Conservation (phyloP, 495 filamentous ascomycete genomes). For the Penicillium canariense region DNA sequence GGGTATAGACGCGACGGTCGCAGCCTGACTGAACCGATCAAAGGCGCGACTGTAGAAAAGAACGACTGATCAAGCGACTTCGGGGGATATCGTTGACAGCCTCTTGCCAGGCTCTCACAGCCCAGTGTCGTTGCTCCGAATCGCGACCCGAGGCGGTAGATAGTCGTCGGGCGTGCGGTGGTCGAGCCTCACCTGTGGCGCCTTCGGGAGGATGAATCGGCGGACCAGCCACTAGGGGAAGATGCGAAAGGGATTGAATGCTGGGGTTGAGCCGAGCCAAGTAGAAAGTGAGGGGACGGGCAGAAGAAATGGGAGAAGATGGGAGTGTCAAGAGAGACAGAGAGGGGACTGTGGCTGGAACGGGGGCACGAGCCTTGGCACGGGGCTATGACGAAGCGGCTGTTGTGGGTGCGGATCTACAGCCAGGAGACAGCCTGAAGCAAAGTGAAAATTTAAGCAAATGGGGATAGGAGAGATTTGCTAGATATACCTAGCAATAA, state of each 20-base stretch:
- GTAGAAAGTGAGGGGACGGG: background rate
- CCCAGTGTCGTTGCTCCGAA: conserved; percentile 19
- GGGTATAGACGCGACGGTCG: conserved; percentile 19
- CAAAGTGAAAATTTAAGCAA: no score
- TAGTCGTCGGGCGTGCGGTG: conserved; percentile 11
- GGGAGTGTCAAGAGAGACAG: conserved; percentile 15
- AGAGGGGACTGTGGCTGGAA: conserved; percentile 32
- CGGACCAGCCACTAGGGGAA: conserved; percentile 9
- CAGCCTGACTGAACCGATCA: background rate
- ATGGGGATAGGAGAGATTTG: no score
- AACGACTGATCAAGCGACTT: conserved; percentile 13
- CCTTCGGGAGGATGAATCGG: conserved; percentile 1
- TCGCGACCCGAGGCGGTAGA: conserved; percentile 21
- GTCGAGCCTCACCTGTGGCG: conserved; percentile 1
- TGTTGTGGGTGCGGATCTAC: background rate
- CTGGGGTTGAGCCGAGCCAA: background rate
- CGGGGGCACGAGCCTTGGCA: conserved; percentile 30
- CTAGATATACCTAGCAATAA: no score
- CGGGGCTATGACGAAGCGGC: conserved; percentile 27
- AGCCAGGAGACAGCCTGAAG: no score
- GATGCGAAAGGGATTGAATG: conserved; percentile 4
- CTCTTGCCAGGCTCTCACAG: conserved; percentile 27
- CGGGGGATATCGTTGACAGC: conserved; percentile 10
- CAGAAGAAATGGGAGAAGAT: conserved; percentile 1
- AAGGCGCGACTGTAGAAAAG: conserved; percentile 6